These are phyloP conservation scores for Malus hybrid DNA, from an alignment of 331 rosid species.

Conservation along the genomic window DNA sequence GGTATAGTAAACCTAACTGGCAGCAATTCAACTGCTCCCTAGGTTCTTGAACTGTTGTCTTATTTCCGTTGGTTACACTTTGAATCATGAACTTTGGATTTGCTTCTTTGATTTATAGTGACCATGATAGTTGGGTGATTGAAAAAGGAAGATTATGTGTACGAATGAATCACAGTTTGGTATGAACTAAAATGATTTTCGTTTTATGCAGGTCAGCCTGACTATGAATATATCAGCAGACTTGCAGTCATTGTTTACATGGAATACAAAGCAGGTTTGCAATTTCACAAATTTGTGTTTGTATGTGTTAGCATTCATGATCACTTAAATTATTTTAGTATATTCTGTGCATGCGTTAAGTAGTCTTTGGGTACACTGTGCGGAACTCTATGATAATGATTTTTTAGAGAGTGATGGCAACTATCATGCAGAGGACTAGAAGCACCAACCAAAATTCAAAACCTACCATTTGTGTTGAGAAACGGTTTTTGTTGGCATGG, in stretches of 20 bases:
- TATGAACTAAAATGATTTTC: not conserved
- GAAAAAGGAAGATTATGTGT: not conserved
- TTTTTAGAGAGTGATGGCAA: not conserved
- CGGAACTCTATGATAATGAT: not conserved
- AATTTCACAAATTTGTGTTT: constrained; percentile 11
- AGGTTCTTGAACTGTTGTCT: not conserved
- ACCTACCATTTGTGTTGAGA: not conserved
- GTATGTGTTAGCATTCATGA: not conserved
- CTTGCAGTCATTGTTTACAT: constrained; percentile 78
- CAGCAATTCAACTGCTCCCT: not conserved
- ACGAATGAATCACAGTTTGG: not conserved
- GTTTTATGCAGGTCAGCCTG: constrained; percentile 58
- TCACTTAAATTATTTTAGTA: not conserved
- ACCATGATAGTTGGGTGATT: not conserved
- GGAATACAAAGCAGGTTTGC: constrained; percentile 88
- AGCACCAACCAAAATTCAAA: not conserved
- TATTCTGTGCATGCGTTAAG: not conserved
- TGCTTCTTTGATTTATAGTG: not conserved
- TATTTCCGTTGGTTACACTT: not conserved
- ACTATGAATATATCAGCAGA: constrained; percentile 76
- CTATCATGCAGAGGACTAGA: not conserved
- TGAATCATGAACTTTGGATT: not conserved
- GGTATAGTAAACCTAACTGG: not conserved
- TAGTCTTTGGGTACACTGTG: not conserved
- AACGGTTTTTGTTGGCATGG: not conserved